A percentile compares a stretch with the other conserved stretches of the same genome.
These are phyloP conservation scores for Botryotinia globosa DNA, from an alignment of 2,329 filamentous ascomycete genomes.

Conservation along the genomic window DNA sequence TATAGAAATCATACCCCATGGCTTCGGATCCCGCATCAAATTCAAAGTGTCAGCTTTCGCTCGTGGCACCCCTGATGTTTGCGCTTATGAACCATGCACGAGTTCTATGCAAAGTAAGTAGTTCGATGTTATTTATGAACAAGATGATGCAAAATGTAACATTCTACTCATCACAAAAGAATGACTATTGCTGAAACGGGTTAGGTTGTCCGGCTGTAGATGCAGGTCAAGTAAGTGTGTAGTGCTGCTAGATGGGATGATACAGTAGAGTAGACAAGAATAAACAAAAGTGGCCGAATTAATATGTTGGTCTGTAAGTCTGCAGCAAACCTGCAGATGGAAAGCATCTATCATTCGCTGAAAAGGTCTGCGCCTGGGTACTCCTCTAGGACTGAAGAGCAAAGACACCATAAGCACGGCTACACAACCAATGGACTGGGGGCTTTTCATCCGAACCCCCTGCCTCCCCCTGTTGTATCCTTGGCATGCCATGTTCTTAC, in stretches of 20 bases:
- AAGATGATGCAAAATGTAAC: constrained; percentile 18
- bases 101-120: constrained; percentile 14
- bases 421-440: constrained; percentile 21
- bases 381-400: constrained; percentile 11
- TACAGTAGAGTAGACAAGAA: constrained; percentile 13
- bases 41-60: constrained; percentile 19
- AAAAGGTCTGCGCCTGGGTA: constrained; percentile 19
- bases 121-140: constrained; percentile 21
- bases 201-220: constrained; percentile 17
- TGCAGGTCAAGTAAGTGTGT: constrained; percentile 14
- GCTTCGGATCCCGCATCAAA: constrained; percentile 20
- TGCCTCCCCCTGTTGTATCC: constrained; percentile 17
- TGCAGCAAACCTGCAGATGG: constrained; percentile 17
- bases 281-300: constrained; percentile 17
- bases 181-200: constrained; percentile 6
- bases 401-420: constrained; percentile 18
- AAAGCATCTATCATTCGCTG: constrained; percentile 15
- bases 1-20: constrained; percentile 20
- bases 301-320: constrained; percentile 3
- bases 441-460: constrained; percentile 19
- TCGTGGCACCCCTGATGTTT: constrained; percentile 23
- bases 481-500: constrained; percentile 16
- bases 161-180: constrained; percentile 13
- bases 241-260: constrained; percentile 11
- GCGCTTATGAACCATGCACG: constrained; percentile 19